These are phyloP conservation scores for Neohortaea acidophila DNA, from an alignment of 495 filamentous ascomycete species.

Conservation along the genomic window DNA sequence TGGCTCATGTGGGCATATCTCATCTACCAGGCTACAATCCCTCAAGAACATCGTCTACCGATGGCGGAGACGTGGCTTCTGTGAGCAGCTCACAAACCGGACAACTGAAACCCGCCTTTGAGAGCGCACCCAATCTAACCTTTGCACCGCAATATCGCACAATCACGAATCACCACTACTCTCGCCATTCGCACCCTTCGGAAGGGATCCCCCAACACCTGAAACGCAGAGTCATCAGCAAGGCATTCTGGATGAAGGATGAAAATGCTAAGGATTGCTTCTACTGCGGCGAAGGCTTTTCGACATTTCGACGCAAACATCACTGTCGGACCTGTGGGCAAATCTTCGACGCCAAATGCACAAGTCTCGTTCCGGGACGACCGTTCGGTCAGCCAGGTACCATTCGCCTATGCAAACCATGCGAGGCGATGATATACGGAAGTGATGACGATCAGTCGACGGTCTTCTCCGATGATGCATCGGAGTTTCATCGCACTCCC, in stretches of 20 bases:
- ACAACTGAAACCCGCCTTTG: constrained; percentile 5
- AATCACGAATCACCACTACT: too few species aligned
- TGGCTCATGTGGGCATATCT: constrained; percentile 35
- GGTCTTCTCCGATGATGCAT: constrained; percentile 33
- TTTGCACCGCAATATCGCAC: constrained; percentile 4
- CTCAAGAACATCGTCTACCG: constrained; percentile 48
- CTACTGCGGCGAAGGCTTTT: constrained; percentile 73
- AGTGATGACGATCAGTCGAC: constrained; percentile 73
- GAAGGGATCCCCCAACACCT: constrained; percentile 2
- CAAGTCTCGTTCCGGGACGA: constrained; percentile 67
- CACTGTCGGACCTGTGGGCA: constrained; percentile 90
- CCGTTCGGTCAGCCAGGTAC: constrained; percentile 77
- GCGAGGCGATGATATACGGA: constrained; percentile 78
- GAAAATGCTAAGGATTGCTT: constrained; percentile 98
- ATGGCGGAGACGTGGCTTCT: constrained; percentile 26
- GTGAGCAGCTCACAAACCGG: constrained; percentile 3
- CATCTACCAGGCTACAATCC: constrained; percentile 33
- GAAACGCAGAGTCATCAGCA: constrained; percentile 64
- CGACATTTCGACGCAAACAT: constrained; percentile 89
- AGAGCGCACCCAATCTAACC: constrained; percentile 17
- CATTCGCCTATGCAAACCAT: constrained; percentile 88
- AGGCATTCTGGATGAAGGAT: constrained; percentile 98
- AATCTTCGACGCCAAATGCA: constrained; percentile 96
- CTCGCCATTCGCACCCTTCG: too few species aligned
- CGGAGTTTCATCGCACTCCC: constrained; percentile 5